Base-by-base conservation (phyloP, 352 stramenopile species). In the Globisporangium paroecandrum region DNA sequence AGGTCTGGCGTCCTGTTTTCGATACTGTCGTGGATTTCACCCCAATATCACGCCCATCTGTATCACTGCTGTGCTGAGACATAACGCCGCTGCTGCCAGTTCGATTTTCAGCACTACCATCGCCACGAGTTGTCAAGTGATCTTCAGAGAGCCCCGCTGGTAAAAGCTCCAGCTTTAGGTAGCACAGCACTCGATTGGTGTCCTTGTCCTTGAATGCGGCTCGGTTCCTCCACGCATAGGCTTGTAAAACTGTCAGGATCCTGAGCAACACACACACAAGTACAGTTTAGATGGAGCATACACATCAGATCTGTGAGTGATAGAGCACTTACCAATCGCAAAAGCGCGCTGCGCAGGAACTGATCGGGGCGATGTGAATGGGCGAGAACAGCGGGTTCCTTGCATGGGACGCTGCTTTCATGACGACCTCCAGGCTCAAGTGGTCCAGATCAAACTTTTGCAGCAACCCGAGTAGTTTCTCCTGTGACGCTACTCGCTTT, bases 261-360 rank as follows among this genome's bases (percentile, higher is more conserved):
- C 81, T 87, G 62, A 22, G 18, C 10, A 38, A 47, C 38, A 43
- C n/a, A 2, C 29, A 59, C 0, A 54, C 18, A 36, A 22, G 12
- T 46, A 51, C 9, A 51, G 43, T 51, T 51, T 51, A 51, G 43
- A 51, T 10, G 15, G 43, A 51, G 29, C 22, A 24, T 38, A 8
- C 15, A 41, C 36, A 18, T n/a, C 18, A 65, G n/a, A 29, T 12
- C 46, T 36, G 46, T 18, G 18, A 36, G 29, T 27, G 25, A 46
- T 3, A 41, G 9, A 62, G 5, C 3, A 12, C 64, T n/a, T 71
- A 89, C 87, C 91, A 98, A n/a, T 94, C 90, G 64, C 93, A 98
- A 56, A 98, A 93, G 32, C 86, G 84, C 1, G 88, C 89, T 0
- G 93, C 91, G 43, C 89, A 94, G 6, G 79, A 86, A 70, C 89